Base-by-base conservation (phyloP, 2,329 filamentous ascomycete species). In the Scedosporium boydii region DNA sequence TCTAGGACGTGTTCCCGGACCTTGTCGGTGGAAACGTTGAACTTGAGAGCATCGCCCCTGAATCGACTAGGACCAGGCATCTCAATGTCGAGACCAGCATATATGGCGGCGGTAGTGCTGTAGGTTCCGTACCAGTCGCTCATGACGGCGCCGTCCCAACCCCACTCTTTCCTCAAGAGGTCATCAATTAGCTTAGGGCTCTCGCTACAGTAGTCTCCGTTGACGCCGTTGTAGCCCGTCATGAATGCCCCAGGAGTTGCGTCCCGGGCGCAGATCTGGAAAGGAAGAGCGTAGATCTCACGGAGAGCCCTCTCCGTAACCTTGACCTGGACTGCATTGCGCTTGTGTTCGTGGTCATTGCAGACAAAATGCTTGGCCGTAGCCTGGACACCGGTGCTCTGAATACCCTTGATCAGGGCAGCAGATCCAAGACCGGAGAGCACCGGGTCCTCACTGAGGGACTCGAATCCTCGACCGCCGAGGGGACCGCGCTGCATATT, bases 401-500 rank as follows among this genome's bases (percentile, higher is more conserved):
- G 80, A 60, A 85, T 83, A 14, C 83, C 83, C 51, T 75, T 76
- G 44, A 84, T 75, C 34, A 85, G 74, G 34, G 80, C 77, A 6
- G 80, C 80, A 2, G 82, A 81, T 9, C 80, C 79, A 16, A 82
- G 74, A 0, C 83, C 83, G 26, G 82, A 78, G 26, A 86, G 75
- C 67, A 84, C 77, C 12, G 83, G 82, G 66, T 86, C 83, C 68
- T 86, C 82, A 53, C 80, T 76, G 59, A 85, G 77, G 7, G 81
- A 84, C 72, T 86, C 83, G 65, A 86, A 86, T 44, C 82, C 83
- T 60, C 83, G 78, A 9, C 83, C 83, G 26, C 83, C 83, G 2
- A 85, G 76, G n/a, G 82, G 84, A 4, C 79, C 81, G 58, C 83
- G 77, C 67, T 85, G 82, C 77, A 85, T 85, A 69, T 86, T 85